phyloP scores from a whole-genome alignment of 2,329 filamentous ascomycete genomes.

The Ophiocordyceps camponoti-saundersi region DNA sequence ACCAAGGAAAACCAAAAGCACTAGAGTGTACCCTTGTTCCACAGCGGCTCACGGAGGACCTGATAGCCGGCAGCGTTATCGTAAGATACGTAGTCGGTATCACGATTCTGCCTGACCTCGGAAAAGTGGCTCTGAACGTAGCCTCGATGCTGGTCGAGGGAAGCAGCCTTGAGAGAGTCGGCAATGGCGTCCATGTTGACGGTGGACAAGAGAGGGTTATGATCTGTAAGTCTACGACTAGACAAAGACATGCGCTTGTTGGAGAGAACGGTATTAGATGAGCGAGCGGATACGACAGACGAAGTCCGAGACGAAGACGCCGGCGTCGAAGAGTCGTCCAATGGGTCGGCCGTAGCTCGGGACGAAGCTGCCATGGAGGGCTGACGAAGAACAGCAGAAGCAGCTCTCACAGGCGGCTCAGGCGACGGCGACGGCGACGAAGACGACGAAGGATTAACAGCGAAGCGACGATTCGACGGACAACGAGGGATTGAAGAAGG shows the following conservation, averaged over 20 bases:
- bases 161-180: slow-evolving; percentile 41
- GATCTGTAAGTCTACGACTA: slow-evolving; percentile 30
- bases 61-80: slow-evolving; percentile 40
- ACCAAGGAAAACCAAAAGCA: background rate
- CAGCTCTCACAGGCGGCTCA: slow-evolving; percentile 2
- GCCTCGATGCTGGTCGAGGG: slow-evolving; percentile 42
- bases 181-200: slow-evolving; percentile 40
- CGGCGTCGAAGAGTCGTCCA: slow-evolving; percentile 36
- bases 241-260: slow-evolving; percentile 33
- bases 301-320: slow-evolving; percentile 34
- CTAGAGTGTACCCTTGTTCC: slow-evolving; percentile 42
- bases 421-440: background rate
- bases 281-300: slow-evolving; percentile 27
- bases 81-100: slow-evolving; percentile 36
- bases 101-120: slow-evolving; percentile 34
- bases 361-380: slow-evolving; percentile 17
- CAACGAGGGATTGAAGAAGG: slow-evolving; percentile 3
- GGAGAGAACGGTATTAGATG: slow-evolving; percentile 32
- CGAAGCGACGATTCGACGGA: slow-evolving; percentile 1
- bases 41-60: slow-evolving; percentile 42
- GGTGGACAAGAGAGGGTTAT: slow-evolving; percentile 34
- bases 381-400: slow-evolving; percentile 5
- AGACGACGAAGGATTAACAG: background rate
- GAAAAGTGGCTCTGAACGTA: slow-evolving; percentile 39
- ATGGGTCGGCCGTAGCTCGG: slow-evolving; percentile 25